Conservation (phyloP, 805 yeast species). For the Suhomyces sp. region DNA sequence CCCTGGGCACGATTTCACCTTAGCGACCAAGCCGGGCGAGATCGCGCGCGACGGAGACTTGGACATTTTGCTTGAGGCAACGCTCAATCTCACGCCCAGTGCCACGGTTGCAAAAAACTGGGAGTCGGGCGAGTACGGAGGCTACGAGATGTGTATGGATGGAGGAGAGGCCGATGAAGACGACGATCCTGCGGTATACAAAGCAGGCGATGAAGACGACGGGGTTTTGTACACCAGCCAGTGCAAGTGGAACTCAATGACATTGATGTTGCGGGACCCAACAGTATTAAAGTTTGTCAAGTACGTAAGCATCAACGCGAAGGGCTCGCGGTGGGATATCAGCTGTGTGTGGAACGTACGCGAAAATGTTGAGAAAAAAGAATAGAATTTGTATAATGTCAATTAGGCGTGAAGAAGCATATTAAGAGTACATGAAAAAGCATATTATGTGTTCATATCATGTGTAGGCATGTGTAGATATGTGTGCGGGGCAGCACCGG, state of each 20-base stretch:
- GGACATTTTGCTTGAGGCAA: constrained; percentile 66
- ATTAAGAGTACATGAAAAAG: too few species aligned
- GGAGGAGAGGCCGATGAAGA: constrained; percentile 44
- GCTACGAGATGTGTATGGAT: constrained; percentile 88
- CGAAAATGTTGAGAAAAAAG: constrained; percentile 32
- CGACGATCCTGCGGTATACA: constrained; percentile 86
- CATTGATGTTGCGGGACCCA: constrained; percentile 76
- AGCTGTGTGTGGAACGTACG: constrained; percentile 74
- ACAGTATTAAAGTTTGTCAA: constrained; percentile 88
- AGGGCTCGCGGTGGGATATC: constrained; percentile 92
- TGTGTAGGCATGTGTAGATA: background rate
- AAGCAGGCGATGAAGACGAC: constrained; percentile 53
- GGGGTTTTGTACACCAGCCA: constrained; percentile 75
- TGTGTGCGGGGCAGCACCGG: background rate
- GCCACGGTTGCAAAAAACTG: constrained; percentile 58
- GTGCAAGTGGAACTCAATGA: constrained; percentile 80
- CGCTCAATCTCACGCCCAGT: constrained; percentile 75
- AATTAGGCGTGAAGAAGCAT: too few species aligned
- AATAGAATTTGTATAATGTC: background rate
- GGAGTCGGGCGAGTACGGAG: constrained; percentile 90
- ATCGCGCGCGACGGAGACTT: constrained; percentile 36
- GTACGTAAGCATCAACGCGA: constrained; percentile 83
- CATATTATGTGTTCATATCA: background rate
- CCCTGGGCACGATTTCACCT: constrained; percentile 90
- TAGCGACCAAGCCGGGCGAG: constrained; percentile 66